These are phyloP conservation scores for Colletotrichum camelliae DNA, from an alignment of 2,329 filamentous ascomycete species.

Conservation along the genomic window DNA sequence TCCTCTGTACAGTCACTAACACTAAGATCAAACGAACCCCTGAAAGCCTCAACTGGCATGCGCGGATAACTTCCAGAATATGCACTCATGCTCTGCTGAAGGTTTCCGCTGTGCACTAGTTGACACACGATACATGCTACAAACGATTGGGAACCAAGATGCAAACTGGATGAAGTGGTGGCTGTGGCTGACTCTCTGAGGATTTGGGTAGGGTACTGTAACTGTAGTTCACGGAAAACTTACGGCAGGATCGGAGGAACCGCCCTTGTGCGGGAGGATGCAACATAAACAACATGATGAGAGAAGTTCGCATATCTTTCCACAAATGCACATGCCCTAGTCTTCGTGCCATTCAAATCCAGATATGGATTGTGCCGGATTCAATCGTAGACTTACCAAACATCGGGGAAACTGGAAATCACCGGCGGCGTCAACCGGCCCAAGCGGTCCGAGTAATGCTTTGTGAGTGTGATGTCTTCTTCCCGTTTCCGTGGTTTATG, in stretches of 20 bases:
- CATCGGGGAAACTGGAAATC: neutral
- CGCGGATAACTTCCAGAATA: neutral
- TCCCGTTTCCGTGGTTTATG: neutral
- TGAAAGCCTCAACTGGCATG: neutral
- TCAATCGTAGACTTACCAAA: neutral
- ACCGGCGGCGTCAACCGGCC: neutral
- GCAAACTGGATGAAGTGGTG: neutral
- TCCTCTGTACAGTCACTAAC: neutral
- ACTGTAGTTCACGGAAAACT: neutral
- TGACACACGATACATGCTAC: neutral
- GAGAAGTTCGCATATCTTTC: neutral
- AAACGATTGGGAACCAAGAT: neutral
- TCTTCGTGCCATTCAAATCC: neutral
- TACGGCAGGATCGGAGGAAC: neutral
- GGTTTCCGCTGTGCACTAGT: neutral
- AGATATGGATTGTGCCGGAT: accelerated
- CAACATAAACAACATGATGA: neutral
- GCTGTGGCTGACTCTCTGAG: neutral
- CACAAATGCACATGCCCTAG: neutral
- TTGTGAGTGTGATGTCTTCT: neutral
- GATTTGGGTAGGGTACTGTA: neutral
- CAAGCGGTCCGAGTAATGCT: neutral
- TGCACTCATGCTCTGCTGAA: neutral
- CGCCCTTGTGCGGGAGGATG: neutral
- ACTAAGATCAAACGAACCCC: neutral